Conservation (phyloP, 2,329 filamentous ascomycete genomes). For the Aspergillus glaucus region DNA sequence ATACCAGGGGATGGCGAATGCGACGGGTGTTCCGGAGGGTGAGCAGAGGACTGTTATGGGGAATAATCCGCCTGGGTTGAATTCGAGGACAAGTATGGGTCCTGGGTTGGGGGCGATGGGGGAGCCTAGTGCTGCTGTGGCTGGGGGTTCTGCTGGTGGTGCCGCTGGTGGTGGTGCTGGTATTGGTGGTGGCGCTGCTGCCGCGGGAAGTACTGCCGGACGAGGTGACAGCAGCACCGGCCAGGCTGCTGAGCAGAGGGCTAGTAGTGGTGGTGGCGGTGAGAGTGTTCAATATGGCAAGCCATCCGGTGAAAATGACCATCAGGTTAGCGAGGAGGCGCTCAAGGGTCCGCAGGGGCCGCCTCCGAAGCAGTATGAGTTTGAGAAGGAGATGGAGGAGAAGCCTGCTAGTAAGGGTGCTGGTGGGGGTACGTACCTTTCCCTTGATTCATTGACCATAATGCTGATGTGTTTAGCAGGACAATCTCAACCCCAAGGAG, state of each 20-base stretch:
- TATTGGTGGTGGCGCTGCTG: background rate
- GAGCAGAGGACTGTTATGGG: background rate
- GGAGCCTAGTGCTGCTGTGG: slow-evolving; percentile 1
- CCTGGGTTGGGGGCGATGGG: background rate
- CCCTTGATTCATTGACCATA: background rate
- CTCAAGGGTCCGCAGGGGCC: slow-evolving; percentile 23
- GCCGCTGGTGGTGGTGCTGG: background rate
- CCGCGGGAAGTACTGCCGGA: background rate
- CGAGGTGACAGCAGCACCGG: no score
- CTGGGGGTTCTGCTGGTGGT: background rate
- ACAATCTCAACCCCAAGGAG: background rate
- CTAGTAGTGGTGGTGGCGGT: background rate
- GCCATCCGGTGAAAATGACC: no score
- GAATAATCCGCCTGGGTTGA: background rate
- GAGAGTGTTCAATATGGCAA: background rate
- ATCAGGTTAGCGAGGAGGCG: slow-evolving; percentile 22
- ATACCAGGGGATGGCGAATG: background rate
- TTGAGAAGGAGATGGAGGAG: slow-evolving; percentile 22
- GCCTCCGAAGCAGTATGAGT: slow-evolving; percentile 20
- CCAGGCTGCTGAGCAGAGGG: background rate
- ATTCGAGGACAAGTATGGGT: background rate
- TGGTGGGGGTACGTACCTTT: slow-evolving; percentile 4
- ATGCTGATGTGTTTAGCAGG: background rate
- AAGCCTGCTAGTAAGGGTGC: slow-evolving; percentile 6
- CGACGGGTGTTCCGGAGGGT: background rate